Conservation (phyloP, 2,329 filamentous ascomycete genomes). For the Fusarium sarcochroum region DNA sequence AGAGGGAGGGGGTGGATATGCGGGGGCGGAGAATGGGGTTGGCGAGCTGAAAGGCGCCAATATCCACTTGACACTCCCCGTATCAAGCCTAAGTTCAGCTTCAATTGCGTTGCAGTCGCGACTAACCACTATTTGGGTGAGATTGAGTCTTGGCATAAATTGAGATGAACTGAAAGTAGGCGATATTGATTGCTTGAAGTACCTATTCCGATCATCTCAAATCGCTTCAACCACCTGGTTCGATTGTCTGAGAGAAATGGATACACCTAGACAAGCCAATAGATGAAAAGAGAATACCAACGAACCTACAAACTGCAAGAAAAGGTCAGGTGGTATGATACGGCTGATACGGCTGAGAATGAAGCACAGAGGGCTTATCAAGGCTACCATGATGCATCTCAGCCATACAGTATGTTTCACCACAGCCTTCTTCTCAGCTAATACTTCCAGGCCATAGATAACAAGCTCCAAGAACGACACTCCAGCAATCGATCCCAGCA, state of each 20-base stretch:
- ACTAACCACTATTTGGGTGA: too few relatives aligned
- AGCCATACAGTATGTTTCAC: neutral
- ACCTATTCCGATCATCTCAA: too few relatives aligned
- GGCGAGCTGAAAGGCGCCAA: constrained; percentile 6
- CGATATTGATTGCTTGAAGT: too few relatives aligned
- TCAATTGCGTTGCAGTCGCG: too few relatives aligned
- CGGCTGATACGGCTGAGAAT: neutral
- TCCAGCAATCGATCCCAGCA: neutral
- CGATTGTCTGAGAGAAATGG: neutral
- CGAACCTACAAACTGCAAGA: neutral
- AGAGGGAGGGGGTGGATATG: constrained; percentile 3
- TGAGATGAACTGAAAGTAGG: too few relatives aligned
- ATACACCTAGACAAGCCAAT: neutral
- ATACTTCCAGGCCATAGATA: neutral
- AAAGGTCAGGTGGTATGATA: neutral
- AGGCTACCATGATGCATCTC: neutral
- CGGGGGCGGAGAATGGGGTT: constrained; percentile 27
- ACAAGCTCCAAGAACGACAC: neutral
- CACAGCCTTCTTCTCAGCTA: neutral
- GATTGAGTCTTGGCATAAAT: too few relatives aligned
- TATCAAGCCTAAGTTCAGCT: too few relatives aligned
- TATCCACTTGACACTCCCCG: neutral
- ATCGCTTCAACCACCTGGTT: neutral
- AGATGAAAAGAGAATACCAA: neutral
- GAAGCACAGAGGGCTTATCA: neutral